phyloP scores from a whole-genome alignment of 306 rosid species.

The Gynostemma pentaphyllum region DNA sequence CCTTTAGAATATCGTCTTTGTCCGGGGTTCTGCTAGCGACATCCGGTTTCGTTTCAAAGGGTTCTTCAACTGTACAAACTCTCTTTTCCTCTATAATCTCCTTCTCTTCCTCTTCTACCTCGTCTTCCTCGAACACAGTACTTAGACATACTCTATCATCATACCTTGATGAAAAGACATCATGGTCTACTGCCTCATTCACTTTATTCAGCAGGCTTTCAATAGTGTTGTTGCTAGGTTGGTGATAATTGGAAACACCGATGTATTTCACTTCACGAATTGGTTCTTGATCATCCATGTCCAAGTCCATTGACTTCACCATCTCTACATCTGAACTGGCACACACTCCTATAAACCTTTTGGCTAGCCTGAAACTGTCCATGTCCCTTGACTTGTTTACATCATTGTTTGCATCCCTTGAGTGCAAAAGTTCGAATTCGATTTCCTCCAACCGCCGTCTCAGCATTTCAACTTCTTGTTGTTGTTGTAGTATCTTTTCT shows the following conservation, averaged over 20 bases:
- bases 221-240: conserved; percentile 18
- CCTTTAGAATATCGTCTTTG: conserved; percentile 28
- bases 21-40: conserved; percentile 20
- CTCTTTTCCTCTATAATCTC: conserved; percentile 85
- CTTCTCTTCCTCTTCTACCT: conserved; percentile 55
- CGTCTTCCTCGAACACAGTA: conserved; percentile 83
- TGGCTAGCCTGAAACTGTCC: conserved; percentile 56
- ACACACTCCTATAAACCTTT: conserved; percentile 56
- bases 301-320: conserved; percentile 97
- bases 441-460: conserved; percentile 76
- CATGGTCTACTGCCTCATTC: conserved; percentile 20
- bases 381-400: conserved; percentile 33
- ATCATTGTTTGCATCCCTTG: conserved; percentile 27
- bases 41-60: conserved; percentile 15
- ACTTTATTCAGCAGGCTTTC: conserved; percentile 25
- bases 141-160: conserved; percentile 51
- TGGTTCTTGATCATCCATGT: conserved; percentile 90
- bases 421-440: conserved; percentile 45
- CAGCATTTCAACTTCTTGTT: conserved; percentile 78
- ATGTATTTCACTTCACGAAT: conserved; percentile 36
- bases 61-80: conserved; percentile 39
- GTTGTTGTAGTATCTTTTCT: conserved; percentile 73
- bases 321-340: conserved; percentile 61
- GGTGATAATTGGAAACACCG: conserved; percentile 29
- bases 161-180: conserved; percentile 30